Conservation (phyloP, 805 yeast species). For the Ogataea angusta region DNA sequence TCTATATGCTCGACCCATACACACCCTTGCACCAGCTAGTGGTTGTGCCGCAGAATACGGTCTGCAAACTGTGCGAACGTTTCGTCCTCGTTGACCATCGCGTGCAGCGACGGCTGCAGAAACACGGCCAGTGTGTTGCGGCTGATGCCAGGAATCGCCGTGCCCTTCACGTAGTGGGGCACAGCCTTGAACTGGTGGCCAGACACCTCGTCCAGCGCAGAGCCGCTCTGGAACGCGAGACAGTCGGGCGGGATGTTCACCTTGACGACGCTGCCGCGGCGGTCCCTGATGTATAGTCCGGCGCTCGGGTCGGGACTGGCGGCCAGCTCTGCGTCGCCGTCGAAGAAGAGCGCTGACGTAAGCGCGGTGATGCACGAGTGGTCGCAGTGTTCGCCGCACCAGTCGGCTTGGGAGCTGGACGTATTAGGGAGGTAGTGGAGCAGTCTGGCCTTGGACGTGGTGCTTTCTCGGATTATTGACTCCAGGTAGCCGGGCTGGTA, state of each 20-base stretch:
- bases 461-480: conserved; percentile 44
- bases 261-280: conserved; percentile 43
- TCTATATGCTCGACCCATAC: neutral
- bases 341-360: conserved; percentile 50
- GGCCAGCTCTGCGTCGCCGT: conserved; percentile 34
- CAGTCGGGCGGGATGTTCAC: conserved; percentile 54
- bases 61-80: conserved; percentile 49
- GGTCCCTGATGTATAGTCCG: conserved; percentile 49
- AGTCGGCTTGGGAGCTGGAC: conserved; percentile 32
- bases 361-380: conserved; percentile 60
- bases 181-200: conserved; percentile 52
- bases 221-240: conserved; percentile 60
- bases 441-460: conserved; percentile 55
- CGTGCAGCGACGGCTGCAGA: conserved; percentile 57
- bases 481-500: conserved; percentile 40
- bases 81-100: conserved; percentile 40
- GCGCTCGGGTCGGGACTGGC: conserved; percentile 42
- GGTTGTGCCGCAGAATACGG: conserved; percentile 40
- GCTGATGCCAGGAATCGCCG: conserved; percentile 34
- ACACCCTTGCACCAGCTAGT: conserved; percentile 21
- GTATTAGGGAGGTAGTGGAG: conserved; percentile 40
- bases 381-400: conserved; percentile 65
- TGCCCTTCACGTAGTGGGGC: conserved; percentile 53
- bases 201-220: conserved; percentile 51
- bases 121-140: conserved; percentile 61